Evolutionary conservation across 257 asterid genomes (phyloP).

Genomic region (Rhazya stricta): DNA sequence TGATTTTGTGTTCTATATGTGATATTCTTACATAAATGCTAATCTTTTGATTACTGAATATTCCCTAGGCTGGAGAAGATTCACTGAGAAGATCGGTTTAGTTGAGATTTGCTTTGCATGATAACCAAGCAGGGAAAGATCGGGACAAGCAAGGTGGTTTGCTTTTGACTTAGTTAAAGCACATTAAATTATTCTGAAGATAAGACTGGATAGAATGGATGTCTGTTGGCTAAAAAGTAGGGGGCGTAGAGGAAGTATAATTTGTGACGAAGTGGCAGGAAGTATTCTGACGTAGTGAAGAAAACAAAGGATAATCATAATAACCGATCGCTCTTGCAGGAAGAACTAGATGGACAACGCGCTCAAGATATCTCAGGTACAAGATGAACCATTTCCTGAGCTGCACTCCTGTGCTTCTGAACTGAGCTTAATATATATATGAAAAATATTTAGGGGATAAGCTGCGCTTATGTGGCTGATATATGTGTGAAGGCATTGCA

Average conservation of each 20-base stretch:
- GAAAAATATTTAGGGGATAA: constrained; percentile 58
- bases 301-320: neutral
- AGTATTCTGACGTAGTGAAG: neutral
- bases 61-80: constrained; percentile 84
- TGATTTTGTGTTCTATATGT: constrained; percentile 1
- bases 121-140: neutral
- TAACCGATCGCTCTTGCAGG: constrained; percentile 38
- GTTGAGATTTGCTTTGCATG: neutral
- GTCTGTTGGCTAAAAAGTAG: neutral
- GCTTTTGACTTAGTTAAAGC: too few species aligned
- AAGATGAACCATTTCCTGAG: constrained; percentile 6
- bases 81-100: constrained; percentile 75
- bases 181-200: too few species aligned
- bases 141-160: too few species aligned
- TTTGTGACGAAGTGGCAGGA: neutral
- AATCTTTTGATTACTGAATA: constrained; percentile 8
- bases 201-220: neutral
- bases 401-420: neutral
- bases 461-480: constrained; percentile 98
- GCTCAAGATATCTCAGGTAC: constrained; percentile 92
- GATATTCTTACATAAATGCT: constrained; percentile 12
- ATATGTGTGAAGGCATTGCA: constrained; percentile 96
- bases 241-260: neutral
- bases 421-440: constrained; percentile 15
- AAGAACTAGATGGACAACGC: constrained; percentile 98